Conservation (phyloP, 768 basidiomycete genomes). For the Boletus sp. region DNA sequence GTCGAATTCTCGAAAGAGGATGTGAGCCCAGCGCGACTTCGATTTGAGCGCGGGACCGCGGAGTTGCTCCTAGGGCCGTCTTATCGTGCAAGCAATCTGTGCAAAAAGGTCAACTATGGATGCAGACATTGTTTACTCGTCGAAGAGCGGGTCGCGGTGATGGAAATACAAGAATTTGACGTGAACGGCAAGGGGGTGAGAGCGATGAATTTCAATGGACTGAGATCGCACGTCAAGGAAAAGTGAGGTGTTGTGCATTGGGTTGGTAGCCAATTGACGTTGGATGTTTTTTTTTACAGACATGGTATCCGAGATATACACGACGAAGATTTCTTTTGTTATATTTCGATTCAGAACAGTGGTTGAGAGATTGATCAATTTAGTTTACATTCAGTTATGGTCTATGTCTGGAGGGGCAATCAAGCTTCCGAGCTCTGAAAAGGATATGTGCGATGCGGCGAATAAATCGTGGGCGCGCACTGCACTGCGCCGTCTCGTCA, state of each 20-base stretch:
- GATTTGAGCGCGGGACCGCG: slow-evolving; percentile 26
- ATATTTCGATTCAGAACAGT: not conserved
- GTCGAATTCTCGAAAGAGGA: not conserved
- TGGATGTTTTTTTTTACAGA: slow-evolving; percentile 32
- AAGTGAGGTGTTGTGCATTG: slow-evolving; percentile 40
- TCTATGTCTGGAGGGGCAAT: slow-evolving; percentile 6
- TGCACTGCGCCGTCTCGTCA: slow-evolving; percentile 12
- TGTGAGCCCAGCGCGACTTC: not conserved
- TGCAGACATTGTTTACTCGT: slow-evolving; percentile 51
- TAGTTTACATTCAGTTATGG: too few species aligned
- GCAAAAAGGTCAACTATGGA: slow-evolving; percentile 42
- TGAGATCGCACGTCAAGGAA: slow-evolving; percentile 60
- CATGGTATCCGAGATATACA: slow-evolving; percentile 46
- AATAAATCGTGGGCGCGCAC: slow-evolving; percentile 27
- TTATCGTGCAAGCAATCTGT: slow-evolving; percentile 24
- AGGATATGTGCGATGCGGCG: slow-evolving; percentile 26
- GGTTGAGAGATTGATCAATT: too few species aligned
- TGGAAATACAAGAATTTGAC: not conserved
- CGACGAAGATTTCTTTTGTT: slow-evolving; percentile 55
- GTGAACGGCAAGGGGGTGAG: slow-evolving; percentile 12
- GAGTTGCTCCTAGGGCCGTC: slow-evolving; percentile 20
- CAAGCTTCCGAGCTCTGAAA: slow-evolving; percentile 27
- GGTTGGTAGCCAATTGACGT: too few species aligned
- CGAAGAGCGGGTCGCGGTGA: not conserved
- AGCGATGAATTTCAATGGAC: slow-evolving; percentile 50